Conservation (phyloP, 2,329 filamentous ascomycete species). For the Paecilomyces dactylethromorphus region DNA sequence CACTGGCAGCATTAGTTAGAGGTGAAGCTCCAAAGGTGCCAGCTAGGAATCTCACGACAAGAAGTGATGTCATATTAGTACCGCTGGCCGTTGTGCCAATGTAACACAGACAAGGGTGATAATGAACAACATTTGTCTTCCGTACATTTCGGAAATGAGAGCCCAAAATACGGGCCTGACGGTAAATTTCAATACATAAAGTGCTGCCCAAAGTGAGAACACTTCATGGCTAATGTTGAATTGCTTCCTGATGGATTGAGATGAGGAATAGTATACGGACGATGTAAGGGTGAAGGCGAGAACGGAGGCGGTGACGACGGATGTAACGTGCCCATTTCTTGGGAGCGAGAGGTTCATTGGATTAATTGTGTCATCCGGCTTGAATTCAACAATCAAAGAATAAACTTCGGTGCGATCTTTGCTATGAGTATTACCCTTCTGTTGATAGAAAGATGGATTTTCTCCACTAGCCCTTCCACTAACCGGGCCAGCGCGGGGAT, state of each 20-base stretch:
- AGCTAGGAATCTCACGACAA: slow-evolving; percentile 43
- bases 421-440: no score
- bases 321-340: no score
- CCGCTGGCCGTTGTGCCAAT: slow-evolving; percentile 37
- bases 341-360: no score
- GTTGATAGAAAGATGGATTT: no score
- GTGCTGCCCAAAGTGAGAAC: slow-evolving; percentile 39
- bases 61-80: slow-evolving; percentile 22
- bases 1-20: slow-evolving; percentile 40
- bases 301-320: no score
- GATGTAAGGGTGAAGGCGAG: no score
- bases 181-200: slow-evolving; percentile 37
- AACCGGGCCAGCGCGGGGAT: no score
- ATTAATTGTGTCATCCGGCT: no score
- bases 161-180: slow-evolving; percentile 37
- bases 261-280: no score
- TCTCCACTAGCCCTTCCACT: no score
- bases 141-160: slow-evolving; percentile 41
- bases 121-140: slow-evolving; percentile 39
- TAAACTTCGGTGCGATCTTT: no score
- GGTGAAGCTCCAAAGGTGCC: slow-evolving; percentile 38
- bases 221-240: slow-evolving; percentile 34
- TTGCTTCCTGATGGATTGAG: neutral
- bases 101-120: slow-evolving; percentile 33
- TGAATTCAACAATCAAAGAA: no score